Percentiles rank a stretch among this genome's conserved stretches.
Evolutionary conservation across 1,284 basidiomycete genomes (phyloP).

Genomic region (Cryptococcus neoformans): DNA sequence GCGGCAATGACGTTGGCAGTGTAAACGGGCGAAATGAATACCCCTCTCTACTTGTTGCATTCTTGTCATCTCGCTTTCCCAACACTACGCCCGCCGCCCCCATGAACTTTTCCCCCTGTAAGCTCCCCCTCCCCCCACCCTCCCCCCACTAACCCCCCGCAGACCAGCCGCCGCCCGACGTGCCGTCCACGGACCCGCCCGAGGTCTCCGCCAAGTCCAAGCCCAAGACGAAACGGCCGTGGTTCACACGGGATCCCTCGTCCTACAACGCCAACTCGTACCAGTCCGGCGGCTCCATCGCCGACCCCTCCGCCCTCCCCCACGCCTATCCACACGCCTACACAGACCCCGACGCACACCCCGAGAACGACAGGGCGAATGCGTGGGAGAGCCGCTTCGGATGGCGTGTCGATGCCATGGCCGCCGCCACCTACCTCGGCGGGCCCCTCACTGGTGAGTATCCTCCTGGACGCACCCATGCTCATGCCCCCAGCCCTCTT

Average conservation of each 20-base stretch:
- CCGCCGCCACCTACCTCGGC: slow-evolving; percentile 64
- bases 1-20: background rate
- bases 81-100: too few species aligned
- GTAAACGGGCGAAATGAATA: background rate
- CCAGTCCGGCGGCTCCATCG: slow-evolving; percentile 59
- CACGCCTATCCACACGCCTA: slow-evolving; percentile 39
- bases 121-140: slow-evolving; percentile 5
- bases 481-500: slow-evolving; percentile 54
- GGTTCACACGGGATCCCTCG: slow-evolving; percentile 56
- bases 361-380: slow-evolving; percentile 56
- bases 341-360: slow-evolving; percentile 41
- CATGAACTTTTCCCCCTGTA: slow-evolving; percentile 16
- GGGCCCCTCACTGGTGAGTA: slow-evolving; percentile 69
- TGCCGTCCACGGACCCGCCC: slow-evolving; percentile 32
- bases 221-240: slow-evolving; percentile 53
- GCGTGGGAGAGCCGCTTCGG: slow-evolving; percentile 71
- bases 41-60: too few species aligned
- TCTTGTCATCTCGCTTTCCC: too few species aligned
- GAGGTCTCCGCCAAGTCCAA: slow-evolving; percentile 14
- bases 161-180: slow-evolving; percentile 50
- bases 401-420: slow-evolving; percentile 66
- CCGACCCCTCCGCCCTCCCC: slow-evolving; percentile 40
- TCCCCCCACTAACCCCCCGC: background rate
- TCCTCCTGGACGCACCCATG: background rate
- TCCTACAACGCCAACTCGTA: slow-evolving; percentile 46